Percentiles rank a stretch among this genome's conserved stretches.
These are phyloP conservation scores for Lentinula guzmanii DNA, from an alignment of 768 basidiomycete species.

Conservation along the genomic window DNA sequence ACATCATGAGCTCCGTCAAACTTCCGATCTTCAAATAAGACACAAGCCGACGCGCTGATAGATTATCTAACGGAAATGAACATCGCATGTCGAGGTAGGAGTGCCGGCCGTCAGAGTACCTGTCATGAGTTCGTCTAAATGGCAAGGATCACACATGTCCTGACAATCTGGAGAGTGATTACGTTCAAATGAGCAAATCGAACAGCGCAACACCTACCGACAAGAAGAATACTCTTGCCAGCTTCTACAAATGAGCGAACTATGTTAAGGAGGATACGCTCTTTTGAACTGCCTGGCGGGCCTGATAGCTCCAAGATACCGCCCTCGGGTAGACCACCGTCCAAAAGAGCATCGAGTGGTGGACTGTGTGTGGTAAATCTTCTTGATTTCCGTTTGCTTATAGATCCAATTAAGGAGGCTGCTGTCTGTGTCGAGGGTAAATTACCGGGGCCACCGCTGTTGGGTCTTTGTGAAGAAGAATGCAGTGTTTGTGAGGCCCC, in stretches of 20 bases:
- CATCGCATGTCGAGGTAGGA: background rate
- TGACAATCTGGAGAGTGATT: slow-evolving; percentile 33
- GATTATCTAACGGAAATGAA: background rate
- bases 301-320: slow-evolving; percentile 71
- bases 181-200: background rate
- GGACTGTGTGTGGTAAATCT: slow-evolving; percentile 35
- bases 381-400: slow-evolving; percentile 14
- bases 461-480: slow-evolving; percentile 27
- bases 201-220: slow-evolving; percentile 40
- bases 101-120: slow-evolving; percentile 10
- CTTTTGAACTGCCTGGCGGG: slow-evolving; percentile 68
- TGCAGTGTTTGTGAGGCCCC: slow-evolving; percentile 42
- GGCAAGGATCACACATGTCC: slow-evolving; percentile 33
- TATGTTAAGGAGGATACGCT: slow-evolving; percentile 45
- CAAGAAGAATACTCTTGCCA: slow-evolving; percentile 51
- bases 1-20: slow-evolving; percentile 50
- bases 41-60: slow-evolving; percentile 18
- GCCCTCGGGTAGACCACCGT: slow-evolving; percentile 57
- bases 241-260: slow-evolving; percentile 40
- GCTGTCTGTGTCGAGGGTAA: slow-evolving; percentile 51
- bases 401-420: slow-evolving; percentile 31
- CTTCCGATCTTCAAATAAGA: slow-evolving; percentile 38
- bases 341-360: slow-evolving; percentile 53
- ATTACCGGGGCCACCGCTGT: slow-evolving; percentile 15
- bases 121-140: slow-evolving; percentile 20